These are phyloP conservation scores for Stenocarpella maydis DNA, from an alignment of 2,329 filamentous ascomycete species.

Conservation along the genomic window DNA sequence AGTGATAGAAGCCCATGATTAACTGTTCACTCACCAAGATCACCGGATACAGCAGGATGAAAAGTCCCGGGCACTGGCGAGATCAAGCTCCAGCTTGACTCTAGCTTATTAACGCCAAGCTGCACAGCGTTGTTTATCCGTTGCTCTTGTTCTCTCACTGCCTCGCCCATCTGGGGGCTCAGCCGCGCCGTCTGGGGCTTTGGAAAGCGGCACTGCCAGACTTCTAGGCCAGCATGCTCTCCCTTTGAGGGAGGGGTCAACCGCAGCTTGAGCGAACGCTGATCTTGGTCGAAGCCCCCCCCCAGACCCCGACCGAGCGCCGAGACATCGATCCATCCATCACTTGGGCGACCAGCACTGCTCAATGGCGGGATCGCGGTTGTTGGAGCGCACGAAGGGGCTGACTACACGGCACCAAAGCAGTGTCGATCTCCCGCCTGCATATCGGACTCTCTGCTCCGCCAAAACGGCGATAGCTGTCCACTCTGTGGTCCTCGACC, in stretches of 20 bases:
- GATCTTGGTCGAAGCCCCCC: constrained; percentile 12
- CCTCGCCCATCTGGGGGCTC: neutral
- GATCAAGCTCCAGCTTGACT: constrained; percentile 8
- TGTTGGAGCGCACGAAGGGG: neutral
- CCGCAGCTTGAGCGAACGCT: neutral
- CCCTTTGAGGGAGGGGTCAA: constrained; percentile 1
- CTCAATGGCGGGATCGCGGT: constrained; percentile 16
- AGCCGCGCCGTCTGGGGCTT: neutral
- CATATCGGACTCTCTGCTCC: neutral
- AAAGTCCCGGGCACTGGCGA: neutral
- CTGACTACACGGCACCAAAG: neutral
- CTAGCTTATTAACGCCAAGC: neutral
- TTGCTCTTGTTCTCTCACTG: neutral
- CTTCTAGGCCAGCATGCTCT: neutral
- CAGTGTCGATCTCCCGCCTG: constrained; percentile 25
- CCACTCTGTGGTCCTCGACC: neutral
- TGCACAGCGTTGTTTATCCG: neutral
- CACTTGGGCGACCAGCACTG: constrained; percentile 21
- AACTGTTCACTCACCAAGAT: neutral
- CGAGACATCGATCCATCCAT: constrained; percentile 25
- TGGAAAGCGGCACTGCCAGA: neutral
- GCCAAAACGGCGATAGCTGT: neutral
- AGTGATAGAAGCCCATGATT: neutral
- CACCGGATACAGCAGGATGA: neutral
- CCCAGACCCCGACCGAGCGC: constrained; percentile 1